Evolutionary conservation across 192 early-diverging fungal species (phyloP).

Genomic region (Pilaira anomala): DNA sequence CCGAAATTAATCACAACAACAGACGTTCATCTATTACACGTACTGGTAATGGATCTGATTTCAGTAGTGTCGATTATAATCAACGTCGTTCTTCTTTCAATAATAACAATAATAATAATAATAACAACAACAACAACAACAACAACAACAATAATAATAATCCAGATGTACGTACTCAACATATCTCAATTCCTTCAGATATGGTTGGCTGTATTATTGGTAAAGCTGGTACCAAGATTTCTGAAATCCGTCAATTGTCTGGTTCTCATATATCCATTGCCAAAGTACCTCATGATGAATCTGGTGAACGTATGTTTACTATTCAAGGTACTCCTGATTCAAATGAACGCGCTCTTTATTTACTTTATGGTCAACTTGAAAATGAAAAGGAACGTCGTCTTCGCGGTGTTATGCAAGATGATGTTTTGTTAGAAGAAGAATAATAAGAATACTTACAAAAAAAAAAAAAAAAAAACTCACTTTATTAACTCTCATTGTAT

Average conservation of each 20-base stretch:
- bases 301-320: constrained; percentile 86
- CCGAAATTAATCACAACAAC: not conserved
- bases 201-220: constrained; percentile 99
- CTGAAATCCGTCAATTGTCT: constrained; percentile 76
- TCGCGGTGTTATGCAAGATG: constrained; percentile 35
- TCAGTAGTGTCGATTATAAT: constrained; percentile 20
- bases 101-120: constrained; percentile 3
- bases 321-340: constrained; percentile 84
- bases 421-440: constrained; percentile 28
- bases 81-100: constrained; percentile 17
- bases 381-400: constrained; percentile 80
- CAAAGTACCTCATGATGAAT: constrained; percentile 73
- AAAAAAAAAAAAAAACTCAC: not conserved
- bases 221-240: constrained; percentile 80
- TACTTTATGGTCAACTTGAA: constrained; percentile 90
- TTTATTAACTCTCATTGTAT: not conserved
- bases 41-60: constrained; percentile 58
- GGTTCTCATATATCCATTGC: constrained; percentile 89
- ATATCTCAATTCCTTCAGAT: constrained; percentile 90
- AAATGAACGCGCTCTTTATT: constrained; percentile 87
- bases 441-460: constrained; percentile 3
- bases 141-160: not conserved
- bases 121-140: constrained; percentile 3
- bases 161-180: constrained; percentile 62
- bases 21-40: constrained; percentile 40